phyloP scores from a whole-genome alignment of 2,329 filamentous ascomycete species.

The Botrytis galanthina region DNA sequence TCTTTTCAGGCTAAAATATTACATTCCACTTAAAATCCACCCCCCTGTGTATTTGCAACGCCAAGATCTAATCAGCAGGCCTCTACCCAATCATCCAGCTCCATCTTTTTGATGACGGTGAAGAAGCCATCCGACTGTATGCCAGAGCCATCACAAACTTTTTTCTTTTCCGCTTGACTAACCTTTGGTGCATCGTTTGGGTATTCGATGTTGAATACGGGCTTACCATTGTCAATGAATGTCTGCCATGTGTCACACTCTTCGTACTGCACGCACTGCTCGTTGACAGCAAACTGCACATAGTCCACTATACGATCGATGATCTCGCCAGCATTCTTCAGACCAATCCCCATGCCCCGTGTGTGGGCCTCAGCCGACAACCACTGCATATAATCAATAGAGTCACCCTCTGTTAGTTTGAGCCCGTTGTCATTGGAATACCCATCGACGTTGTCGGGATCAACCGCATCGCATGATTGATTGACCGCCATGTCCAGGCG shows the following conservation, averaged over 20 bases:
- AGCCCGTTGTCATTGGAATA: slow-evolving; percentile 63
- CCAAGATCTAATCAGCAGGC: not conserved
- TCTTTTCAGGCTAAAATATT: slow-evolving; percentile 3
- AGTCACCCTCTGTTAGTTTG: slow-evolving; percentile 53
- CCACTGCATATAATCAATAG: slow-evolving; percentile 59
- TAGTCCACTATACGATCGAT: slow-evolving; percentile 19
- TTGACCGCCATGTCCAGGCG: slow-evolving; percentile 56
- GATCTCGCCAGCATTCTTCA: slow-evolving; percentile 67
- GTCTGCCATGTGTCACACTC: slow-evolving; percentile 58
- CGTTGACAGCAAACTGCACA: slow-evolving; percentile 43
- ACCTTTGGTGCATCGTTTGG: slow-evolving; percentile 42
- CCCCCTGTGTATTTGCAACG: not conserved
- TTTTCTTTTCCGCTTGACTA: not conserved
- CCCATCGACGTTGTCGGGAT: slow-evolving; percentile 69
- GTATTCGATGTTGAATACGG: slow-evolving; percentile 74
- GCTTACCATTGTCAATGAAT: slow-evolving; percentile 61
- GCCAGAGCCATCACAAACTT: slow-evolving; percentile 17
- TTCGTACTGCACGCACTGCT: slow-evolving; percentile 62
- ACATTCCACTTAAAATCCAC: not conserved
- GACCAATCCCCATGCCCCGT: slow-evolving; percentile 58
- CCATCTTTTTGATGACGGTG: slow-evolving; percentile 24
- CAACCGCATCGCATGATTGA: slow-evolving; percentile 67
- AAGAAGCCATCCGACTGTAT: slow-evolving; percentile 20
- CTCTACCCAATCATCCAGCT: slow-evolving; percentile 27
- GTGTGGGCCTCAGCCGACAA: slow-evolving; percentile 54